phyloP scores from a whole-genome alignment of 1,284 basidiomycete species.

The Papiliotrema flavescens region DNA sequence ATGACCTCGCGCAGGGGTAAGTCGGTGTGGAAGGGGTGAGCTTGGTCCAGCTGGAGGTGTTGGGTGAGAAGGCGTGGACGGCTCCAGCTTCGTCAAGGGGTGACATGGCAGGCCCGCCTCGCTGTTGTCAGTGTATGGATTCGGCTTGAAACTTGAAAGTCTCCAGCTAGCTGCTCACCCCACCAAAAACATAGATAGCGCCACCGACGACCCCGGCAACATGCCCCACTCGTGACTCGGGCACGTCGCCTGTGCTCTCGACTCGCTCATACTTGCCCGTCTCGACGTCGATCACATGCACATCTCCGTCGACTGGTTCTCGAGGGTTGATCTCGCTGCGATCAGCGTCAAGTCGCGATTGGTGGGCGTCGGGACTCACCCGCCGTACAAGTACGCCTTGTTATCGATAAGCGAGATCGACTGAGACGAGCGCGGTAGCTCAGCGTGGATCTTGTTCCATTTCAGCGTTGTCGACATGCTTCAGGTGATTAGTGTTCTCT shows the following conservation, averaged over 20 bases:
- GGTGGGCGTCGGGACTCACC: conserved; percentile 10
- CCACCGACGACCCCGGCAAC: conserved; percentile 15
- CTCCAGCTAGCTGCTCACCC: conserved; percentile 14
- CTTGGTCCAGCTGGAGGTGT: conserved; percentile 15
- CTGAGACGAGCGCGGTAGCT: conserved; percentile 29
- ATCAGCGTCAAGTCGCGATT: background rate
- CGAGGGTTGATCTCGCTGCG: conserved; percentile 25
- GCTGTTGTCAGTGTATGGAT: conserved; percentile 2
- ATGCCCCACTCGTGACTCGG: conserved; percentile 27
- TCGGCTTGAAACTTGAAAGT: background rate
- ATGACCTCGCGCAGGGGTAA: conserved; percentile 17
- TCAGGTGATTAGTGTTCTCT: no score
- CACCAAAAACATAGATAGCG: conserved; percentile 32
- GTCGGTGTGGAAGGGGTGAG: conserved; percentile 2
- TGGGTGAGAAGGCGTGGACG: conserved; percentile 21
- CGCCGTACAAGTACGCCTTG: conserved; percentile 23
- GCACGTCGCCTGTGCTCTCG: conserved; percentile 16
- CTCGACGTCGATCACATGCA: conserved; percentile 23
- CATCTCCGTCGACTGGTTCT: conserved; percentile 24
- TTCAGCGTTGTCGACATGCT: conserved; percentile 2
- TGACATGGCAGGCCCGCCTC: conserved; percentile 23
- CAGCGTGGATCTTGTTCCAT: conserved; percentile 5
- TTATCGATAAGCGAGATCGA: conserved; percentile 19
- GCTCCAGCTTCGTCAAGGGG: conserved; percentile 24
- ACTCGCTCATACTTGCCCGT: conserved; percentile 15